Evolutionary conservation across 2,329 filamentous ascomycete species (phyloP).

Genomic region (Ilyonectria sp.): DNA sequence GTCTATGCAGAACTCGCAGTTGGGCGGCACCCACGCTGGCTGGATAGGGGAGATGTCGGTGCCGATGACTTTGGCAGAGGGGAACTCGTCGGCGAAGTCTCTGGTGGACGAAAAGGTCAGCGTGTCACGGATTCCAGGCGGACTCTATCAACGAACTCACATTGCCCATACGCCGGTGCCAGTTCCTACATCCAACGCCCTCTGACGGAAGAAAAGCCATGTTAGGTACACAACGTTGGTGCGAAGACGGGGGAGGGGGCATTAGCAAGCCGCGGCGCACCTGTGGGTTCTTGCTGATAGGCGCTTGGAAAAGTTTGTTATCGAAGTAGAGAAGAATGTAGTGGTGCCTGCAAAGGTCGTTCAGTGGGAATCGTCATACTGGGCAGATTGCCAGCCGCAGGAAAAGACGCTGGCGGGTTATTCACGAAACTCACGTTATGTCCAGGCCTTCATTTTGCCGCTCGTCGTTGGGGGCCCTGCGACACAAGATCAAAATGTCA

Average conservation of each 20-base stretch:
- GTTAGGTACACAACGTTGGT: constrained; percentile 12
- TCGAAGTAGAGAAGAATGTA: constrained; percentile 38
- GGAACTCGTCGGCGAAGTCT: constrained; percentile 34
- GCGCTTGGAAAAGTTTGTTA: constrained; percentile 36
- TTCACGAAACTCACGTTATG: constrained; percentile 35
- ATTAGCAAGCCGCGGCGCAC: constrained; percentile 2
- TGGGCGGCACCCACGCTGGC: constrained; percentile 26
- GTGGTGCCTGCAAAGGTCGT: constrained; percentile 29
- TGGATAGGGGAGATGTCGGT: constrained; percentile 33
- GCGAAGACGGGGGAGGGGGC: not conserved
- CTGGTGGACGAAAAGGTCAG: constrained; percentile 3
- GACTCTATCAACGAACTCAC: constrained; percentile 13
- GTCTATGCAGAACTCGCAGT: constrained; percentile 27
- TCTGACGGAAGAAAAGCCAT: not conserved
- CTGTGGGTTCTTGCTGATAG: constrained; percentile 28
- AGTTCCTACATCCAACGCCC: constrained; percentile 29
- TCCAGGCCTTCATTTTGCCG: constrained; percentile 37
- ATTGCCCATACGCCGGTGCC: constrained; percentile 30
- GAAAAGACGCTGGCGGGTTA: not conserved
- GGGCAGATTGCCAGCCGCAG: constrained; percentile 1
- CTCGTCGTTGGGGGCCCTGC: constrained; percentile 34
- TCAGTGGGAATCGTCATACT: constrained; percentile 7
- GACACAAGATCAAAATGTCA: constrained; percentile 12
- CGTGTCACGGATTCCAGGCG: not conserved
- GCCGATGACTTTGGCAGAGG: constrained; percentile 32